Evolutionary conservation across 2,329 filamentous ascomycete genomes (phyloP).

Genomic region (Neonectria neomacrospora): DNA sequence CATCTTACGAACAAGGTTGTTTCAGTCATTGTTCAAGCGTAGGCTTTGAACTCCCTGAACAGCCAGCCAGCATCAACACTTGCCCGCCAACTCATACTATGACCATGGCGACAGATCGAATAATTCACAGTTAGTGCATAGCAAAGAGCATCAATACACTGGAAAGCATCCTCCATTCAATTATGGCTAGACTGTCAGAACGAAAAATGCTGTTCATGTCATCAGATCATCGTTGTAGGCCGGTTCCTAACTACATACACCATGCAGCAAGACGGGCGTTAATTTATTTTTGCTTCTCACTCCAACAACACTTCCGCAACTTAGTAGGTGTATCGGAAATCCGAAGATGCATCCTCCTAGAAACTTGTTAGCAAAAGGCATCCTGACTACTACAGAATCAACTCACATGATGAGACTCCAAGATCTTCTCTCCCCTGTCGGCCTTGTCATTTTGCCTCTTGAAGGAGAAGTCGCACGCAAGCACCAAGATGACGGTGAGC

Average conservation of each 20-base stretch:
- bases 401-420: constrained; percentile 63
- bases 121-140: not conserved
- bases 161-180: not conserved
- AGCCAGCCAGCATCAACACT: not conserved
- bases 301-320: not conserved
- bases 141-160: too few species aligned
- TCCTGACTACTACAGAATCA: not conserved
- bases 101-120: not conserved
- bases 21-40: not conserved
- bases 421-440: constrained; percentile 62
- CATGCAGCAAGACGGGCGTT: not conserved
- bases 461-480: constrained; percentile 54
- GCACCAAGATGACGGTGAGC: constrained; percentile 59
- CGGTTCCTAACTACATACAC: constrained; percentile 18
- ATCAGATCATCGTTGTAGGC: not conserved
- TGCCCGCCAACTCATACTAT: not conserved
- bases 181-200: not conserved
- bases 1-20: not conserved
- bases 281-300: not conserved
- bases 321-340: constrained; percentile 52
- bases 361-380: constrained; percentile 25
- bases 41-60: not conserved
- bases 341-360: constrained; percentile 43
- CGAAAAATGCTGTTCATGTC: not conserved
- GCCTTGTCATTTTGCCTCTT: constrained; percentile 60